Evolutionary conservation across 306 rosid species (phyloP), one percentile per base, ranked within the genome.

Genomic region (Pueraria montana): DNA sequence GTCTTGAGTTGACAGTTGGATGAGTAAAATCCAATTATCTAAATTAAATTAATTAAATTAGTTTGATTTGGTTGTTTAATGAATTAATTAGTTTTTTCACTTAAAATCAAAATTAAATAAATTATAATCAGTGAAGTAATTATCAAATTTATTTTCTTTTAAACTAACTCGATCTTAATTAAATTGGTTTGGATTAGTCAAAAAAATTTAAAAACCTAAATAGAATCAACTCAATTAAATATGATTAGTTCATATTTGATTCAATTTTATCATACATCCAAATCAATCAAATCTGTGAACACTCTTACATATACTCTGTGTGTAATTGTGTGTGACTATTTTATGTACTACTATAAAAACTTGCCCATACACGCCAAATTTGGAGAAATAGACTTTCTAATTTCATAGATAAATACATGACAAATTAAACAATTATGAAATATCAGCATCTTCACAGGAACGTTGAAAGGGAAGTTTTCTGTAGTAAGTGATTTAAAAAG

Each of bases 401-500:
- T 48, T 83, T 70, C 11, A 62, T 13, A 49, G 58, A 72, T 69
- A 78, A 78, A 78, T 78, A 38, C 81, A 79, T 30, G 18, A 27
- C 27, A 68, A 32, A 79, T 45, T 17, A 48, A 74, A 80, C 26
- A 34, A 70, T 30, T 23, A 5, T 34, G 46, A 68, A 67, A 68
- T 14, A 75, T 80, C 56, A 75, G 69, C 67, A 74, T 84, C 72
- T 55, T 79, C 4, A 38, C 3, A 36, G 58, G 80, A 63, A 79
- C 63, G 79, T 74, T 79, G 84, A 80, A 84, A 74, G 78, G 45
- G 81, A 65, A 80, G 74, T 13, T 65, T 79, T 27, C 27, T 23
- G 81, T 65, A 67, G 78, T 32, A 74, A 49, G 88, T 85, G 82
- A 85, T 80, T 67, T 46, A 80, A 80, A 80, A 76, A 48, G 88